Base-by-base conservation (phyloP, 1,284 basidiomycete genomes). In the Pyrrhoderma lamaoense region DNA sequence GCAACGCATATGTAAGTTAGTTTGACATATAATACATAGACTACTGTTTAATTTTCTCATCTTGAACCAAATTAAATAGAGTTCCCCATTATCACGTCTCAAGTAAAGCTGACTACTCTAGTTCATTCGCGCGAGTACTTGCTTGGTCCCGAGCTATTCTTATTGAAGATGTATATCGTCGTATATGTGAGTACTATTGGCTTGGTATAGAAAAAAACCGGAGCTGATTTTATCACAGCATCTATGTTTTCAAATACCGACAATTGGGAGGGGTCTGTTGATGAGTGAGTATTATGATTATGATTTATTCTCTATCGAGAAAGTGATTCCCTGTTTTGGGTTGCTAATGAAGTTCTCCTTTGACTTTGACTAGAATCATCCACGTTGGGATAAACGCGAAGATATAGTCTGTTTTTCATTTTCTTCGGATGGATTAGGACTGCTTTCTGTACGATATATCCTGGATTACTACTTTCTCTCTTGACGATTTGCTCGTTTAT, bases 1-100 rank as follows among this genome's bases (percentile, higher is more conserved):
- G 65, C 72, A 0, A 82, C 80, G 0, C 80, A 83, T 57, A 74
- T 85, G 79, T 82, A 59, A 27, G 75, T 60, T 9, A 21, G 31
- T 54, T 11, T 13, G 34, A 16, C n/a, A 2, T 35, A 5, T 44
- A 45, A 42, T 49, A 21, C 18, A 40, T 13, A 22, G 8, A 14
- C 3, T 3, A 34, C 21, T 2, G n/a, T 13, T 2, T 9, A 36
- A 53, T 36, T 9, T 9, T n/a, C n/a, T n/a, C n/a, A n/a, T n/a
- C n/a, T n/a, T n/a, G n/a, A n/a, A n/a, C n/a, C n/a, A n/a, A n/a
- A n/a, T 31, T 31, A 11, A 31, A 5, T 55, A 82, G 80, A 44
- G 71, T 80, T 2, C 81, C 82, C 0, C 75, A 79, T 60, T 83
- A 84, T 57, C 68, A 77, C 55, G 72, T 83, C 39, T 62, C 72